Evolutionary conservation across 768 basidiomycete species (phyloP), one percentile per base, ranked within the genome.

Genomic region (Agaricus blazei): DNA sequence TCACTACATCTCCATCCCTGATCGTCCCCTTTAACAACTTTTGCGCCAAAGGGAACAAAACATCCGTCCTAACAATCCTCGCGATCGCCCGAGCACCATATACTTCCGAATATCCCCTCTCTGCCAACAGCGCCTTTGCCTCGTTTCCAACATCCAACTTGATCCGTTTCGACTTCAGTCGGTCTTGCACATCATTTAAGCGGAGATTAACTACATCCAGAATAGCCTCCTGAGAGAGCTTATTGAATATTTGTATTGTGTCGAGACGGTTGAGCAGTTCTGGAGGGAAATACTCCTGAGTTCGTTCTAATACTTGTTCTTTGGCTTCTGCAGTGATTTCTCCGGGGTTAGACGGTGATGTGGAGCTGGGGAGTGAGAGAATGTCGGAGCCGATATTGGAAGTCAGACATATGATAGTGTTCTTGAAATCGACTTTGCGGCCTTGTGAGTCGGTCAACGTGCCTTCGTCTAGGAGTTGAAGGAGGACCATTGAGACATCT

Each of bases 401-500:
- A 1, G 93, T 95, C 28, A 93, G 71, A 66, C 90, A 92, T 64
- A 97, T 87, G 64, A 95, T 94, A 1, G 93, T 94, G 68, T 95
- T 97, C 84, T 87, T 93, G 75, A 96, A 95, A 67, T 93, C 92
- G 2, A 96, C 88, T 65, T 92, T 90, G 52, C 91, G 82, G 9
- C 93, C 93, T 66, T 94, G 92, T 59, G 90, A 92, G 65, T 97
- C 93, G 0, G 93, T 95, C 58, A 95, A 77, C 48, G 74, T 83
- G 7, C 93, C 93, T 67, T 97, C 93, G 60, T 97, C 93, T 11
- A 97, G 78, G 45, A 97, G 88, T 66, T 96, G 93, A 2, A 96
- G 76, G 19, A 96, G 74, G 58, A 95, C 90, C 84, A 94, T 89
- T 0, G 90, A 80, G 26, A 97, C 91, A 63, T 94, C 93, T 72